phyloP scores from a whole-genome alignment of 192 early-diverging fungal genomes.

The Entomortierella chlamydospora region DNA sequence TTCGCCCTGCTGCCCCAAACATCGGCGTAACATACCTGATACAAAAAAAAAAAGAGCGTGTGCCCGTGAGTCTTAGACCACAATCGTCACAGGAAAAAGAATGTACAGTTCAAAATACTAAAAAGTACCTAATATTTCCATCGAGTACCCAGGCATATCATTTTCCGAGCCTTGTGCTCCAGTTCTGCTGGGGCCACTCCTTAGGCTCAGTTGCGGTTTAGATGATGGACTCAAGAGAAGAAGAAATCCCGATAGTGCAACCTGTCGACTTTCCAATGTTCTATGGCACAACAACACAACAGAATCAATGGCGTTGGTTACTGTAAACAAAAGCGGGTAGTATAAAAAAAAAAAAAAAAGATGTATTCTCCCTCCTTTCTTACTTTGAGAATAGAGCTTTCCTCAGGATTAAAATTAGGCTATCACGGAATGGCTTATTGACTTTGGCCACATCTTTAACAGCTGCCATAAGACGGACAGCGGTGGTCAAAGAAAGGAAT shows the following conservation, averaged over 20 bases:
- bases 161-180: neutral
- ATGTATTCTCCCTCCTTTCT: neutral
- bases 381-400: conserved; percentile 78
- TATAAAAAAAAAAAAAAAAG: neutral
- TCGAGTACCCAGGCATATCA: conserved; percentile 28
- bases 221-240: conserved; percentile 57
- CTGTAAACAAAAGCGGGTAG: neutral
- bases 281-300: conserved; percentile 7
- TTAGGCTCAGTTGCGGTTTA: conserved; percentile 16
- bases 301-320: neutral
- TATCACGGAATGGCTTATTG: conserved; percentile 67
- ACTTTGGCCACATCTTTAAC: conserved; percentile 64
- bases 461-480: conserved; percentile 66
- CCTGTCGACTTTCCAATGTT: conserved; percentile 64
- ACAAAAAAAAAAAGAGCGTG: conserved; percentile 28
- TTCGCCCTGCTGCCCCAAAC: conserved; percentile 75
- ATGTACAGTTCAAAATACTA: too few relatives aligned
- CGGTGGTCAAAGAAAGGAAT: conserved; percentile 61
- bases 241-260: conserved; percentile 72
- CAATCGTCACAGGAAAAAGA: neutral
- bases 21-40: conserved; percentile 73
- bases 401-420: conserved; percentile 74
- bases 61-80: neutral
- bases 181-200: conserved; percentile 24
- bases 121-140: conserved; percentile 65